Evolutionary conservation across 495 filamentous ascomycete genomes (phyloP).

Genomic region (Penicillium paradoxum): DNA sequence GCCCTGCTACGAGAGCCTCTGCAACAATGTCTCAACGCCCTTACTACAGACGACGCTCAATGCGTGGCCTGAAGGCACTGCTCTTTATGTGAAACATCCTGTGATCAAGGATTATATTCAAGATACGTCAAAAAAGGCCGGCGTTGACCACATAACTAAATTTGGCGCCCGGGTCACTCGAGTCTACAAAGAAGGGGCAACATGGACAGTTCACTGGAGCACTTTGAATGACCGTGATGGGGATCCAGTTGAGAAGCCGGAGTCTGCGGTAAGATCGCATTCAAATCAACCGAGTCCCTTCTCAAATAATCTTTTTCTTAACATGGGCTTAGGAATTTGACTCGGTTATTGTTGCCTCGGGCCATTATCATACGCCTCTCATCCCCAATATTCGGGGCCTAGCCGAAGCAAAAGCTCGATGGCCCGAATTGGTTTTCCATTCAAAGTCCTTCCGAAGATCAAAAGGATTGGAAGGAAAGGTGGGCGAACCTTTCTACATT

Average conservation of each 20-base stretch:
- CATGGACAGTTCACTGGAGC: constrained; percentile 48
- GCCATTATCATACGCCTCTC: constrained; percentile 54
- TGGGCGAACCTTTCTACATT: constrained; percentile 2
- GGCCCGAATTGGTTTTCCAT: constrained; percentile 49
- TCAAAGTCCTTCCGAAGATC: constrained; percentile 58
- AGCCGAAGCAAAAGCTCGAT: constrained; percentile 46
- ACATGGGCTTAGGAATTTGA: constrained; percentile 48
- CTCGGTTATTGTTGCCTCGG: constrained; percentile 52
- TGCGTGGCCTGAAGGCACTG: constrained; percentile 55
- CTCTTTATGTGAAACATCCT: constrained; percentile 50
- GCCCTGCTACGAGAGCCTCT: constrained; percentile 56
- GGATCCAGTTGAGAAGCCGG: constrained; percentile 17
- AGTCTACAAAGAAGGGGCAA: constrained; percentile 39
- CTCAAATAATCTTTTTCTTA: background rate
- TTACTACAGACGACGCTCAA: constrained; percentile 56
- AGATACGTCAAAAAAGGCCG: constrained; percentile 44
- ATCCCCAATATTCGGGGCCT: constrained; percentile 54
- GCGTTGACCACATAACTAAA: constrained; percentile 44
- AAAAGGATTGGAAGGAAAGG: constrained; percentile 39
- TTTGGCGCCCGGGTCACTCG: constrained; percentile 57
- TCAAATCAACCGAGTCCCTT: too few species aligned
- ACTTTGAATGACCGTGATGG: constrained; percentile 29
- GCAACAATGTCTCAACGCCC: constrained; percentile 60
- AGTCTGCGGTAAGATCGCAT: constrained; percentile 15
- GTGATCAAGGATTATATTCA: constrained; percentile 57